Evolutionary conservation across 2,329 filamentous ascomycete species (phyloP).

Genomic region (Sclerotiophoma versabilis): DNA sequence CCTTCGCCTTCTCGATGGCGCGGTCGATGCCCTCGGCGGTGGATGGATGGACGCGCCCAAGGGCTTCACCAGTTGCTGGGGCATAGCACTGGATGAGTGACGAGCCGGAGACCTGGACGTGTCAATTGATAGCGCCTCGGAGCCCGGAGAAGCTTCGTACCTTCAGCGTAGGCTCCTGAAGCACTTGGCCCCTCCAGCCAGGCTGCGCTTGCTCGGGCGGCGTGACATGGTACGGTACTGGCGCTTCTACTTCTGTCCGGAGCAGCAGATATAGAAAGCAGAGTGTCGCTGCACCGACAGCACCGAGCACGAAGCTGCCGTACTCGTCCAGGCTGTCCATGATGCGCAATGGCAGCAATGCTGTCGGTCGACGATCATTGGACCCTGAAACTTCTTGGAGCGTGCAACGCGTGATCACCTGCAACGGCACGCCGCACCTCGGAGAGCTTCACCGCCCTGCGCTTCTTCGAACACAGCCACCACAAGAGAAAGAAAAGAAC

Average conservation of each 20-base stretch:
- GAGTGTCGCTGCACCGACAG: constrained; percentile 33
- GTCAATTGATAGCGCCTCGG: constrained; percentile 10
- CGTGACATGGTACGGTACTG: constrained; percentile 67
- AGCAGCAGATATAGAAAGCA: constrained; percentile 35
- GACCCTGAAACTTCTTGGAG: constrained; percentile 21
- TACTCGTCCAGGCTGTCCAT: constrained; percentile 41
- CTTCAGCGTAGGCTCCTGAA: constrained; percentile 69
- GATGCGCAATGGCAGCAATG: constrained; percentile 16
- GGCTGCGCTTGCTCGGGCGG: constrained; percentile 66
- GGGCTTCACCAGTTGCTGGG: constrained; percentile 84
- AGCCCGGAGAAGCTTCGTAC: constrained; percentile 37
- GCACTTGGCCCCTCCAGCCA: constrained; percentile 61
- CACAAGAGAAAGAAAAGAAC: background rate
- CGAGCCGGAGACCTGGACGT: constrained; percentile 62
- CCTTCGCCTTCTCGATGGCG: constrained; percentile 74
- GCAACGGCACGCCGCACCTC: background rate
- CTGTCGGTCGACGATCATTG: constrained; percentile 1
- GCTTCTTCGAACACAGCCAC: background rate
- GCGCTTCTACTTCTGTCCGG: constrained; percentile 47
- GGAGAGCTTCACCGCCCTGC: background rate
- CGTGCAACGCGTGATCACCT: constrained; percentile 27
- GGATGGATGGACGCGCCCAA: constrained; percentile 79
- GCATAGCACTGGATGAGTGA: constrained; percentile 82
- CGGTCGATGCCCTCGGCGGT: constrained; percentile 80
- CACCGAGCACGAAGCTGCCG: constrained; percentile 27